Evolutionary conservation across 1,139 yeast genomes (phyloP).

Genomic region (Sugiyamaella grinbergsii): DNA sequence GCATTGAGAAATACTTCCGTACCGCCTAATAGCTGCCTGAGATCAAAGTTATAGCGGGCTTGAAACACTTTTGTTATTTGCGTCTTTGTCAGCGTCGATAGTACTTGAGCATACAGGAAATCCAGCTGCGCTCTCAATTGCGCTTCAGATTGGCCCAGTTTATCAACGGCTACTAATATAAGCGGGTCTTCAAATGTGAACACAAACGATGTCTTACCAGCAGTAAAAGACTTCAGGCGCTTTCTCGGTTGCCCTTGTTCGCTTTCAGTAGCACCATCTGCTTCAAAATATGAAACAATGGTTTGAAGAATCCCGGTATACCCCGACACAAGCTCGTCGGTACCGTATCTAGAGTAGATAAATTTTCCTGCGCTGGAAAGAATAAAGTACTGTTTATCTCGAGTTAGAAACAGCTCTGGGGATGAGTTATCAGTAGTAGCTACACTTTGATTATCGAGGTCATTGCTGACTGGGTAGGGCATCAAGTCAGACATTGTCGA

Average conservation of each 20-base stretch:
- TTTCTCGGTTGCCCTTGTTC: neutral
- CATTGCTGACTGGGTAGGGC: neutral
- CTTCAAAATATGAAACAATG: slow-evolving; percentile 61
- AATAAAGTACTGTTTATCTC: slow-evolving; percentile 73
- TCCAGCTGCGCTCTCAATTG: slow-evolving; percentile 68
- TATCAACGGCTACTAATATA: slow-evolving; percentile 71
- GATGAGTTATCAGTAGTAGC: neutral
- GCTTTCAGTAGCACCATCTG: slow-evolving; percentile 38
- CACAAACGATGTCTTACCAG: slow-evolving; percentile 54
- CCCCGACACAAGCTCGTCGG: slow-evolving; percentile 68
- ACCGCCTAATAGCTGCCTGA: slow-evolving; percentile 73
- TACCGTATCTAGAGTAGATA: slow-evolving; percentile 77
- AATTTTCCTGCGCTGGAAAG: slow-evolving; percentile 95
- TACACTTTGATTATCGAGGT: neutral
- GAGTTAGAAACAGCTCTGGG: slow-evolving; percentile 42
- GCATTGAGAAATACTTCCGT: slow-evolving; percentile 63
- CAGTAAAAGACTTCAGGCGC: slow-evolving; percentile 35
- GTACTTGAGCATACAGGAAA: slow-evolving; percentile 73
- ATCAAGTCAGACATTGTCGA: neutral
- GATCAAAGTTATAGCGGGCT: slow-evolving; percentile 77
- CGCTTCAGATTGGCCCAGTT: slow-evolving; percentile 53
- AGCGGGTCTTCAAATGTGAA: slow-evolving; percentile 69
- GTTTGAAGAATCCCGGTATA: slow-evolving; percentile 69
- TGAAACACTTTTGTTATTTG: slow-evolving; percentile 68
- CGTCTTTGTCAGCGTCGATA: slow-evolving; percentile 77